Base-by-base conservation (phyloP, 495 filamentous ascomycete species). In the Penicillium coprophilum region DNA sequence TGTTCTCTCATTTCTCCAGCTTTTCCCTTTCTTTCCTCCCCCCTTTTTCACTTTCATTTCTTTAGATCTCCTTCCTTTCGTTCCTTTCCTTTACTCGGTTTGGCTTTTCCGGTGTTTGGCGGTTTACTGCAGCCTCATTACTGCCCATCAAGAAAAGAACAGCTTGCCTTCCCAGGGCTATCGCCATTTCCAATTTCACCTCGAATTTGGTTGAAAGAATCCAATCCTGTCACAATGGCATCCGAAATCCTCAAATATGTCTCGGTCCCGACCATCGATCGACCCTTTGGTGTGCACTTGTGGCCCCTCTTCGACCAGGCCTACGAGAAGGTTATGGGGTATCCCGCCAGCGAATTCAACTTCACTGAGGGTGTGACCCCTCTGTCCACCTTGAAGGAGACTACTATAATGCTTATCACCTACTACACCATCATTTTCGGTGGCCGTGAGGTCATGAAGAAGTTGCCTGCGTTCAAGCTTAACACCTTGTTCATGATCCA, bases 291-390 rank as follows among this genome's bases (percentile, higher is more conserved):
- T 67, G 79, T 97, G 57, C 77, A 88, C 41, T 74, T 97, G 74
- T 98, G 94, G 94, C 93, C 94, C 56, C 83, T 94, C 75, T 98
- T 97, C 82, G 87, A 86, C 76, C 85, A 89, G 75, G 85, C 81
- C 64, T 97, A 87, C 74, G 84, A 87, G 70, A 67, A 72, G 34
- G 82, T 90, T 45, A 81, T 79, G 51, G 93, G 92, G 53, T 85
- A 84, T 68, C 75, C 80, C 21, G 75, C 85, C 44, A 77, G 80
- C 59, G 72, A 85, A 24, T 87, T 87, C 69, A 69, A 74, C 23
- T 88, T 88, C 72, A 68, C 74, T 32, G 71, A 77, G 50, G 82
- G 80, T 31, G 63, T 75, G 59, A 88, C 85, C 36, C 78, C 83
- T 20, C 70, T 88, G 65, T 84, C 83, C 46, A 87, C 83, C 43